These are phyloP conservation scores for Strombidium stylifer DNA, from an alignment of 73 alveolate genomes.

Conservation along the genomic window DNA sequence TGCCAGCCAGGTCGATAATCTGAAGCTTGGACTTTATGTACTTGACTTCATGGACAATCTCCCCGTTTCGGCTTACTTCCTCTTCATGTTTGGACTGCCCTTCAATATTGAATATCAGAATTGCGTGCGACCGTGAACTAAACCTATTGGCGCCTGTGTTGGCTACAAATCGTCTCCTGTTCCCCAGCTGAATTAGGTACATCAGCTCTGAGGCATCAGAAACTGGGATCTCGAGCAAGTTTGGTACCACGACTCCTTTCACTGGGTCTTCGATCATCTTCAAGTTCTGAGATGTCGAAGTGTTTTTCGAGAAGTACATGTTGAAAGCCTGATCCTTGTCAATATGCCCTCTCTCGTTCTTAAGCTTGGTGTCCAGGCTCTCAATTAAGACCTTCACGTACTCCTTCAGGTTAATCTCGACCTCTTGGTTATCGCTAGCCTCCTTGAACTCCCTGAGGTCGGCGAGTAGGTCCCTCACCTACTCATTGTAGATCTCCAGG, in stretches of 20 bases:
- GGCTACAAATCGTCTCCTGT: slow-evolving; percentile 83
- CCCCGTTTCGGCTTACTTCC: slow-evolving; percentile 9
- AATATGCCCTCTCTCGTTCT: no score
- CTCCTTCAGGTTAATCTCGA: no score
- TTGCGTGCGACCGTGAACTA: slow-evolving; percentile 90
- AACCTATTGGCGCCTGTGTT: slow-evolving; percentile 78
- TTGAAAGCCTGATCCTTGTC: no score
- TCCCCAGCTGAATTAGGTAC: slow-evolving; percentile 75
- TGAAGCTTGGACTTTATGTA: slow-evolving; percentile 45
- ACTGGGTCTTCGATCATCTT: slow-evolving; percentile 82
- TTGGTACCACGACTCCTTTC: slow-evolving; percentile 76
- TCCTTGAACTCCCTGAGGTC: slow-evolving; percentile 33
- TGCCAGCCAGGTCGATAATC: slow-evolving; percentile 84
- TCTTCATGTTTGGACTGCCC: slow-evolving; percentile 10
- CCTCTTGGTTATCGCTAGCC: no score
- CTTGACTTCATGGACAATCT: not conserved
- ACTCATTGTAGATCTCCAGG: slow-evolving; percentile 88
- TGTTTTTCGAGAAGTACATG: no score
- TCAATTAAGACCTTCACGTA: no score
- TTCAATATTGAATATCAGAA: slow-evolving; percentile 63
- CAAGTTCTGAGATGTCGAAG: no score
- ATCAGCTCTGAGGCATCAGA: slow-evolving; percentile 67
- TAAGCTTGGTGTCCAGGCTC: no score
- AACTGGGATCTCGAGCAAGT: slow-evolving; percentile 69
- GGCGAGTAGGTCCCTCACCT: slow-evolving; percentile 74